Conservation (phyloP, 2,329 filamentous ascomycete genomes). For the Fusarium sterilihyphosum region DNA sequence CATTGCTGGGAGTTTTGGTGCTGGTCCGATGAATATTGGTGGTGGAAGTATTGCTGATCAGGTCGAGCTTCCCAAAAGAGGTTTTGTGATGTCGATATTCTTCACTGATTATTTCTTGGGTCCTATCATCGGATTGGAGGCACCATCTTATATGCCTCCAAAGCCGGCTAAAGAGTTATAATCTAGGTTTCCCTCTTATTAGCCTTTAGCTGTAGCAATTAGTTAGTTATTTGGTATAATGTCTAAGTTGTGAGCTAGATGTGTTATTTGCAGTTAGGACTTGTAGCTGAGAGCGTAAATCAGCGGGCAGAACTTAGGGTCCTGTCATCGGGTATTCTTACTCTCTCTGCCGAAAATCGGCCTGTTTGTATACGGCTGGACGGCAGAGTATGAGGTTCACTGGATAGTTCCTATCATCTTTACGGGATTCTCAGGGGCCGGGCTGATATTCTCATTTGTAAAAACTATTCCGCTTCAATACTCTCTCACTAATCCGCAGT, state of each 20-base stretch:
- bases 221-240: too few relatives aligned
- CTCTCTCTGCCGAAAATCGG: neutral
- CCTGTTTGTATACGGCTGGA: constrained; percentile 6
- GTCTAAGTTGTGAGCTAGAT: too few relatives aligned
- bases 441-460: constrained; percentile 18
- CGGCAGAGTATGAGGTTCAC: constrained; percentile 6
- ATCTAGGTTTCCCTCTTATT: too few relatives aligned
- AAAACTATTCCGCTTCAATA: accelerated
- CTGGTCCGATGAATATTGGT: constrained; percentile 13
- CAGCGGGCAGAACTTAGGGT: too few relatives aligned
- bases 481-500: neutral
- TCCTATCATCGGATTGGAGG: neutral
- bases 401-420: constrained; percentile 21
- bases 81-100: constrained; percentile 16
- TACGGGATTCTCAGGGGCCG: constrained; percentile 8
- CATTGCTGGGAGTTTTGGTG: constrained; percentile 5
- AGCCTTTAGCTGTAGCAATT: too few relatives aligned
- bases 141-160: too few relatives aligned
- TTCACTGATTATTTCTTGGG: constrained; percentile 10
- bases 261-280: too few relatives aligned
- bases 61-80: neutral
- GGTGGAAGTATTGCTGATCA: constrained; percentile 10
- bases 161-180: too few relatives aligned
- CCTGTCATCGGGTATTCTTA: neutral
- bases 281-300: too few relatives aligned